Conservation (phyloP, 805 yeast species). For the Starmerella stigmatis region DNA sequence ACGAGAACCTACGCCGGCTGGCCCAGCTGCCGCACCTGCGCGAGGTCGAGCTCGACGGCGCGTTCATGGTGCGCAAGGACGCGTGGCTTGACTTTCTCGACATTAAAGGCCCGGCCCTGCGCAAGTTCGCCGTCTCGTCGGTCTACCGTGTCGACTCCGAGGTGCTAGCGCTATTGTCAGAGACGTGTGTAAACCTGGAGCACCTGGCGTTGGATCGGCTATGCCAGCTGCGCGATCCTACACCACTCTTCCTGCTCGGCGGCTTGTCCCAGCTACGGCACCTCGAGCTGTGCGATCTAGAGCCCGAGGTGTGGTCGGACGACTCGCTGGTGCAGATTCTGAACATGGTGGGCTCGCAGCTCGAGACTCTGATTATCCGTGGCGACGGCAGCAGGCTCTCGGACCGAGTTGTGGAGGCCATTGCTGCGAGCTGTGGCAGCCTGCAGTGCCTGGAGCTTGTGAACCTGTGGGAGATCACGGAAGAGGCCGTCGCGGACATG, state of each 20-base stretch:
- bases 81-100: constrained; percentile 74
- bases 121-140: constrained; percentile 54
- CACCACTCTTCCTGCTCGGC: constrained; percentile 51
- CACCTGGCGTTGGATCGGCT: constrained; percentile 53
- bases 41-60: constrained; percentile 68
- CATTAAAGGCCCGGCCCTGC: constrained; percentile 43
- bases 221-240: constrained; percentile 55
- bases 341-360: constrained; percentile 41
- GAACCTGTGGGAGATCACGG: constrained; percentile 54
- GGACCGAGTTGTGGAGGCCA: constrained; percentile 36
- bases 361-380: constrained; percentile 50
- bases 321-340: constrained; percentile 53
- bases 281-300: constrained; percentile 61
- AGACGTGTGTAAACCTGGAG: constrained; percentile 45
- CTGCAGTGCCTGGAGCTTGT: constrained; percentile 51
- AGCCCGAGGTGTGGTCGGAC: constrained; percentile 54
- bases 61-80: constrained; percentile 66
- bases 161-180: constrained; percentile 52
- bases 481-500: constrained; percentile 51
- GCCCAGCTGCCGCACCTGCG: constrained; percentile 46
- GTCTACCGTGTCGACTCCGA: constrained; percentile 74
- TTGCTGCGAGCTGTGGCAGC: constrained; percentile 40
- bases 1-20: constrained; percentile 58
- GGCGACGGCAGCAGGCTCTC: constrained; percentile 61
- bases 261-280: constrained; percentile 44